Conservation (phyloP, 306 rosid genomes). For the Dryas drummondii region DNA sequence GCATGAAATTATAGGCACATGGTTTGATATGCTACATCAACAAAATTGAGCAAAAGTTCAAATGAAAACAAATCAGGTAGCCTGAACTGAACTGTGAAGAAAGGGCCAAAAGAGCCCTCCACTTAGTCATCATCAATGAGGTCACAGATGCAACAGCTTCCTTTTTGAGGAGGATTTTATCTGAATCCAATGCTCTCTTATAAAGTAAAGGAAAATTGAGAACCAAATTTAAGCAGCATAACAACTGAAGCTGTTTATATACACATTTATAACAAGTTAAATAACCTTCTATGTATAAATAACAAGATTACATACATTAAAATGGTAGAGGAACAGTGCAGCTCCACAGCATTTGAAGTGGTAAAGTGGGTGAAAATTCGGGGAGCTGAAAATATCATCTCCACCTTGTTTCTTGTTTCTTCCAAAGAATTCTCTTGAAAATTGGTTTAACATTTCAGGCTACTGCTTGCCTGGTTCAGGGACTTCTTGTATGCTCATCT, state of each 20-base stretch:
- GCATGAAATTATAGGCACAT: not conserved
- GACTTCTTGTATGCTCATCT: slow-evolving; percentile 84
- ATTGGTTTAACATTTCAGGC: slow-evolving; percentile 10
- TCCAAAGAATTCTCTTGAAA: slow-evolving; percentile 36
- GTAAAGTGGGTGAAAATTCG: slow-evolving; percentile 37
- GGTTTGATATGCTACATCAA: not conserved
- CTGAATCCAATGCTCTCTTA: slow-evolving; percentile 36
- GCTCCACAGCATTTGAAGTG: slow-evolving; percentile 36
- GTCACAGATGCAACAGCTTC: slow-evolving; percentile 29
- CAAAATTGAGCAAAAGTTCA: slow-evolving; percentile 8
- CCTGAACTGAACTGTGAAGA: slow-evolving; percentile 12
- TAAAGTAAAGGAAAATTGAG: slow-evolving; percentile 26
- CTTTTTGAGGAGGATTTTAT: slow-evolving; percentile 34
- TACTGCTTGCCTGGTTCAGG: slow-evolving; percentile 69
- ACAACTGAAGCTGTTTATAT: slow-evolving; percentile 75
- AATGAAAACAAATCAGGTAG: slow-evolving; percentile 35
- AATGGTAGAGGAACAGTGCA: slow-evolving; percentile 46
- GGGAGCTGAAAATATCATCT: slow-evolving; percentile 36
- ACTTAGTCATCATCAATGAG: slow-evolving; percentile 51
- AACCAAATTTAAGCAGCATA: slow-evolving; percentile 27
- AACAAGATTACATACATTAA: slow-evolving; percentile 87
- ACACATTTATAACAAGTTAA: slow-evolving; percentile 59
- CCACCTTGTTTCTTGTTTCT: slow-evolving; percentile 40
- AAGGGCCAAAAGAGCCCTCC: slow-evolving; percentile 46
- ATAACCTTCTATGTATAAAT: slow-evolving; percentile 63